These are phyloP conservation scores for Gyrodon lividus DNA, from an alignment of 768 basidiomycete species.

Conservation along the genomic window DNA sequence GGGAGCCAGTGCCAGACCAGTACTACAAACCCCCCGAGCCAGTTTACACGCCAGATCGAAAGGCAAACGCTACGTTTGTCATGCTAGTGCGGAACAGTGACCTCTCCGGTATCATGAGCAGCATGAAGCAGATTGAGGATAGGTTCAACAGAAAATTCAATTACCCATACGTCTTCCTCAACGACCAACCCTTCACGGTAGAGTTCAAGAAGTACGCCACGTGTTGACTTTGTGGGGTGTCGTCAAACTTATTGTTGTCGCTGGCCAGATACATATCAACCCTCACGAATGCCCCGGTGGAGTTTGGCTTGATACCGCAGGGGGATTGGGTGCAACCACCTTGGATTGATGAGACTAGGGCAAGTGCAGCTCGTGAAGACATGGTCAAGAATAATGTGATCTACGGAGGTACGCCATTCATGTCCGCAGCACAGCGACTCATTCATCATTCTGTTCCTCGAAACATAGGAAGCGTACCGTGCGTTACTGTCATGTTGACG, in stretches of 20 bases:
- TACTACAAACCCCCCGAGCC: conserved; percentile 48
- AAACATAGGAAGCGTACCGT: conserved; percentile 68
- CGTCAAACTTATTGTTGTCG: conserved; percentile 5
- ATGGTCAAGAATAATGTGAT: conserved; percentile 66
- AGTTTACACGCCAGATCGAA: conserved; percentile 45
- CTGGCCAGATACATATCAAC: conserved; percentile 30
- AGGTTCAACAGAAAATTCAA: conserved; percentile 77
- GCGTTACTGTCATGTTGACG: conserved; percentile 29
- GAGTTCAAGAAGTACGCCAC: conserved; percentile 63
- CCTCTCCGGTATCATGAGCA: conserved; percentile 53
- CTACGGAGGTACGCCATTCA: conserved; percentile 51
- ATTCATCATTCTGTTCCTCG: neutral
- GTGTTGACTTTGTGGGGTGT: neutral
- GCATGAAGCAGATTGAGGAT: conserved; percentile 79
- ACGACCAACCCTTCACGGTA: conserved; percentile 77
- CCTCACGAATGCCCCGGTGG: conserved; percentile 32
- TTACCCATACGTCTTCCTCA: conserved; percentile 90
- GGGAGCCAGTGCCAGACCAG: conserved; percentile 57
- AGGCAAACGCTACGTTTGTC: conserved; percentile 82
- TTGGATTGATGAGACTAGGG: conserved; percentile 74
- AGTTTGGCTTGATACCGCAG: conserved; percentile 64
- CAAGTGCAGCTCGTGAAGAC: conserved; percentile 50
- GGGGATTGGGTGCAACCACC: conserved; percentile 77
- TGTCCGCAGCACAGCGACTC: conserved; percentile 2
- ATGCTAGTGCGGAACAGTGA: conserved; percentile 74